Base-by-base conservation (phyloP, 148 eudicot genomes). In the Vaccinium corymbosum region DNA sequence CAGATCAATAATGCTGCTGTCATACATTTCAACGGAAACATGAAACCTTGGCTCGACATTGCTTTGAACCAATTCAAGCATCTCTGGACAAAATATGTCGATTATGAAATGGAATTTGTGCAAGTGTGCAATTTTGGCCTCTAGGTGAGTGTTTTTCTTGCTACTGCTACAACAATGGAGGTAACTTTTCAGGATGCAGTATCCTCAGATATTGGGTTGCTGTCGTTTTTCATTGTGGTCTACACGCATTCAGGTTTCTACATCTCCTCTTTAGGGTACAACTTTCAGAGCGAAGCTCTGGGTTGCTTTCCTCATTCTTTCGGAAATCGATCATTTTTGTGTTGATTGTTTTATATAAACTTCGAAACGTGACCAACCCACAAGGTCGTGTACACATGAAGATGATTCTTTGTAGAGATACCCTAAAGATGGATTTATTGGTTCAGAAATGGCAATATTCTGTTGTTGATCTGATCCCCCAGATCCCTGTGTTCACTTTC, bases 11-110 rank as follows among this genome's bases (percentile, higher is more conserved):
- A 93, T 78, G 98, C 98, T 82, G 96, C 96, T 12, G 98, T 95
- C 59, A 91, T 95, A 73, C 98, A 94, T 89, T 95, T 91, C 88
- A 95, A 93, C n/a, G 98, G 98, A 79, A 94, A 92, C 88, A 93
- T 95, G 98, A 95, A 95, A 73, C 98, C 98, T 15, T 94, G 98
- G 98, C 95, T 94, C 4, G 98, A 95, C 88, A 95, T 95, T 84
- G 97, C 94, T 61, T 87, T 94, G 89, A 94, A 91, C 88, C 94
- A 90, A 70, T 95, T 89, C 86, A 92, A 92, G 91, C 90, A 92
- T 87, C 91, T 95, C 3, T 95, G 98, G 98, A 90, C 94, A 13
- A 95, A 95, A 85, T 92, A 95, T 27, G 92, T 93, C 55, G 94
- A 95, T 84, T 90, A 89, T 56, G 95, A 93, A 80, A 92, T 92